Evolutionary conservation across 225 moss, liverwort and hornwort genomes (phyloP).

Genomic region (Takakia lepidozioides): DNA sequence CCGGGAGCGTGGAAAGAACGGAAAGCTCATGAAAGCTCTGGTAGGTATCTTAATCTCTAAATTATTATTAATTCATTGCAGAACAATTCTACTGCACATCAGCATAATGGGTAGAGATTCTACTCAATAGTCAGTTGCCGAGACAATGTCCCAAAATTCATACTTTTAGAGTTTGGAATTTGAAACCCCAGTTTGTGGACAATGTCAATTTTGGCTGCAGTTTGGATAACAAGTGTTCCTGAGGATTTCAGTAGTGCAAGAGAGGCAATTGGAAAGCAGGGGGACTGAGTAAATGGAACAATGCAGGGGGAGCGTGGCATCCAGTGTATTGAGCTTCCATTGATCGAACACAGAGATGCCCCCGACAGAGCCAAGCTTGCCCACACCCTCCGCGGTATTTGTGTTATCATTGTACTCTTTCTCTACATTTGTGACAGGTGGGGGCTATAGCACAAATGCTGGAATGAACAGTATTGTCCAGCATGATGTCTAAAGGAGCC

Average conservation of each 20-base stretch:
- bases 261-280: background rate
- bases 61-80: background rate
- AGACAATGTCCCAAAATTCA: background rate
- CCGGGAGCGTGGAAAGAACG: constrained; percentile 87
- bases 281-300: background rate
- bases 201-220: background rate
- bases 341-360: constrained; percentile 84
- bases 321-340: constrained; percentile 79
- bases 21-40: constrained; percentile 89
- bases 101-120: background rate
- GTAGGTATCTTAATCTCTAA: constrained; percentile 16
- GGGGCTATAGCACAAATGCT: no score
- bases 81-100: background rate
- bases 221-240: background rate
- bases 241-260: background rate
- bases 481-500: no score
- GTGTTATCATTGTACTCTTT: no score
- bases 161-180: background rate
- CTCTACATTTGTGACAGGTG: no score
- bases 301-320: constrained; percentile 68
- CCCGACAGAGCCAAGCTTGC: constrained; percentile 69
- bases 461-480: no score
- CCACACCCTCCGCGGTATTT: constrained; percentile 58
- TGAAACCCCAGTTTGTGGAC: background rate
- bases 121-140: background rate